phyloP scores from a whole-genome alignment of 805 yeast species.

The Ogataea saltuana region DNA sequence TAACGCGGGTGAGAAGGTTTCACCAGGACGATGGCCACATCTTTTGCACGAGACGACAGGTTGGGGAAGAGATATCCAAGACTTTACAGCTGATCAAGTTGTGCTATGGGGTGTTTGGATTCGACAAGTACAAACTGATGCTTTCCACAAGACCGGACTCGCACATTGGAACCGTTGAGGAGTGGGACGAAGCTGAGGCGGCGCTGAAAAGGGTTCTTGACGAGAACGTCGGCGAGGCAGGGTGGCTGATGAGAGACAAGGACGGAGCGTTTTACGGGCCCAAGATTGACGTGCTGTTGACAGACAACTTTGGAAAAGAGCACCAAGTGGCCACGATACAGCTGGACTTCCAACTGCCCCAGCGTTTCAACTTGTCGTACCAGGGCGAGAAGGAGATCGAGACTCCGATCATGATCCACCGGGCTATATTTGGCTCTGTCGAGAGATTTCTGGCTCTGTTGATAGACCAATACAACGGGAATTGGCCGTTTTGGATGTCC shows the following conservation, averaged over 20 bases:
- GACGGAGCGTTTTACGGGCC: conserved; percentile 99
- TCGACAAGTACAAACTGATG: conserved; percentile 57
- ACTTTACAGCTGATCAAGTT: conserved; percentile 74
- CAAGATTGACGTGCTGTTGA: conserved; percentile 82
- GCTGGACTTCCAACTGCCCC: conserved; percentile 91
- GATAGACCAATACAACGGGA: conserved; percentile 86
- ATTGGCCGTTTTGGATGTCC: conserved; percentile 97
- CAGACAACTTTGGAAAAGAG: conserved; percentile 74
- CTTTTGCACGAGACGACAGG: conserved; percentile 80
- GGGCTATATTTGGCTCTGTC: conserved; percentile 93
- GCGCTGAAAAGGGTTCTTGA: conserved; percentile 63
- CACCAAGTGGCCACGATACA: conserved; percentile 97
- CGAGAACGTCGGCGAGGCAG: conserved; percentile 43
- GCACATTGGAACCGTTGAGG: conserved; percentile 70
- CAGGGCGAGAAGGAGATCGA: conserved; percentile 54
- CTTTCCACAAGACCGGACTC: conserved; percentile 87
- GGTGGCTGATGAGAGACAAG: conserved; percentile 79
- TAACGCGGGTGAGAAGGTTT: conserved; percentile 90
- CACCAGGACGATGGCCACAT: conserved; percentile 99
- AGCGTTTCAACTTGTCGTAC: conserved; percentile 73
- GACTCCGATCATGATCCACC: conserved; percentile 90
- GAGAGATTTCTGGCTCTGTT: conserved; percentile 91
- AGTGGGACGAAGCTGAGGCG: conserved; percentile 83
- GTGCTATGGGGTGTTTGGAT: conserved; percentile 70
- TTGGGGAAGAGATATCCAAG: conserved; percentile 67